Evolutionary conservation across 139 green algal genomes (phyloP), one percentile per base, ranked within the genome.

Genomic region (Closterium sp.): DNA sequence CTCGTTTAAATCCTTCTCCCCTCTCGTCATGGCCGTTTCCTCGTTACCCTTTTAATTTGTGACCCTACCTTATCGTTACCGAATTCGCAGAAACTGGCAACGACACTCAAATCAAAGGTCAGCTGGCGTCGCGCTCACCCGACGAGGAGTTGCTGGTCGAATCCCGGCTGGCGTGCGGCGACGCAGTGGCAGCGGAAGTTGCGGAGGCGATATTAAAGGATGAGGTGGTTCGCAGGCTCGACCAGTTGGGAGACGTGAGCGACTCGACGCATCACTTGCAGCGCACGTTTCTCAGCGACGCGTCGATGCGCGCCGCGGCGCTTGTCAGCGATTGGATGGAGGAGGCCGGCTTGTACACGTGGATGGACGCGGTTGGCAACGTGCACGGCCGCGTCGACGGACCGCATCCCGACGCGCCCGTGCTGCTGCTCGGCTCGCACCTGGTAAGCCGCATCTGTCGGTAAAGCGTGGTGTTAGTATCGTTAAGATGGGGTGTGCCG

Each of bases 231-330:
- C 62, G 84, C 1, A 10, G 32, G 13, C 89, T 91, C 31, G 30
- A 88, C 24, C 89, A 30, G 21, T 22, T 91, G 11, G 31, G 22
- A 38, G 88, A 91, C 32, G 89, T 62, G 70, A 30, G 92, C 32
- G 92, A 95, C 32, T 90, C 32, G 24, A 85, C 86, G 6, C 31
- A 88, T 29, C 50, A 84, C 42, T 85, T 95, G 24, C 29, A 95
- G 86, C 91, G 92, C 30, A 95, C 92, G 31, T 95, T 95, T 89
- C 92, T 95, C 30, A 95, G 92, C 86, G 93, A 94, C 30, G 92
- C 90, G 22, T 70, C 28, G 17, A 10, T 92, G 21, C 29, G 86
- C 27, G 92, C 92, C 31, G 70, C 85, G 30, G 31, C 45, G 42
- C 73, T 91, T 30, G 34, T 95, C 27, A 31, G 91, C 29, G 62